phyloP scores from a whole-genome alignment of 176 grass and related monocot species.

The Oryza meridionalis region DNA sequence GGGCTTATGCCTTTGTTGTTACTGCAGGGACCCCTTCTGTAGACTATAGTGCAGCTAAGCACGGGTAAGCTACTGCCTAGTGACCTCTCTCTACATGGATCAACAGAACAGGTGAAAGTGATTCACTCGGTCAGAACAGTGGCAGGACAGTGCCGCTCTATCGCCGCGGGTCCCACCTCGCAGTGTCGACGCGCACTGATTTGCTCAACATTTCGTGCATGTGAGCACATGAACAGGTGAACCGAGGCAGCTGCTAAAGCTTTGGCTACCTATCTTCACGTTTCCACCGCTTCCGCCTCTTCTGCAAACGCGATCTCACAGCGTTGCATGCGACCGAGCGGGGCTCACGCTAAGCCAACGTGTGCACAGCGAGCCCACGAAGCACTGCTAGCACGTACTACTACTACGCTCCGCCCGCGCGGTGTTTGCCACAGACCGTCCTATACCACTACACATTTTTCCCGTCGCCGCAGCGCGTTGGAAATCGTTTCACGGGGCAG shows the following conservation, averaged over 20 bases:
- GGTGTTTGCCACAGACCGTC: conserved; percentile 28
- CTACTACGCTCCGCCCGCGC: background rate
- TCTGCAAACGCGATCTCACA: background rate
- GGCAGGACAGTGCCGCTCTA: conserved; percentile 13
- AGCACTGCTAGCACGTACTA: too few relatives aligned
- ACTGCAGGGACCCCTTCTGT: background rate
- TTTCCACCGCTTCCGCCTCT: background rate
- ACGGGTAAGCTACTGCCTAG: background rate
- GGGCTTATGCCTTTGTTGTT: conserved; percentile 32
- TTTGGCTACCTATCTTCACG: background rate
- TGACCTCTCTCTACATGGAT: background rate
- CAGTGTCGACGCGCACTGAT: background rate
- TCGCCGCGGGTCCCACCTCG: background rate
- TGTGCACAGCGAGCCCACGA: background rate
- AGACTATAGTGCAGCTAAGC: background rate
- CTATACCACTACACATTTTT: background rate
- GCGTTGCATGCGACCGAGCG: too few relatives aligned
- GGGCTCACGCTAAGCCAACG: background rate
- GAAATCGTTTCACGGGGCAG: conserved; percentile 41
- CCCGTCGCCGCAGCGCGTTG: conserved; percentile 25
- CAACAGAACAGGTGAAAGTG: background rate
- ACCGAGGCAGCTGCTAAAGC: background rate
- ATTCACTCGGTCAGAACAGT: background rate
- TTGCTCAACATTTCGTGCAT: conserved; percentile 32
- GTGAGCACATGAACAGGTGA: background rate